phyloP scores from a whole-genome alignment of 2,329 filamentous ascomycete genomes.

The Epicoccum sorghinum region DNA sequence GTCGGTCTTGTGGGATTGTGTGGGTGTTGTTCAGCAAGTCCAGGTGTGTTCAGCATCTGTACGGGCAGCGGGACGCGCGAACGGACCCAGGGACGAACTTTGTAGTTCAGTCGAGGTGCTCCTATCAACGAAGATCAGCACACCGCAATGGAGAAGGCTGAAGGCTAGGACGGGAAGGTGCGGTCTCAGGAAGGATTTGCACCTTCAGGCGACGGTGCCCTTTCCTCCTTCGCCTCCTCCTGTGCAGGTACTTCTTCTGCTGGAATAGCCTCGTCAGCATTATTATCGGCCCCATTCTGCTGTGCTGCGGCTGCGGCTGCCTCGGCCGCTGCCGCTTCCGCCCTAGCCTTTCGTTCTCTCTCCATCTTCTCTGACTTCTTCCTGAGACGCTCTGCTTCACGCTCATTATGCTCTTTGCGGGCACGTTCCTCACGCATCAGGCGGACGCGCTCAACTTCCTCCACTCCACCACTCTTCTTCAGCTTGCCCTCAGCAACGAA shows the following conservation, averaged over 20 bases:
- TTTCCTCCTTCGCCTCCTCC: constrained; percentile 39
- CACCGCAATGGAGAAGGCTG: constrained; percentile 13
- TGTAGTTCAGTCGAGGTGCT: constrained; percentile 26
- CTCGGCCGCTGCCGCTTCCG: constrained; percentile 33
- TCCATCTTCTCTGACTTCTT: constrained; percentile 54
- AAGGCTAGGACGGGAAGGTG: constrained; percentile 7
- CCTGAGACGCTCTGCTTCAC: constrained; percentile 55
- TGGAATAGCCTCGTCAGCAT: constrained; percentile 28
- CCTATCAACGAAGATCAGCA: constrained; percentile 37
- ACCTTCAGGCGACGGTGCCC: constrained; percentile 39
- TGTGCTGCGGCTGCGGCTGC: constrained; percentile 6
- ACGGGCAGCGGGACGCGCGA: constrained; percentile 25
- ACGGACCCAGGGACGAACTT: constrained; percentile 39
- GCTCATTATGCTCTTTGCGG: constrained; percentile 72
- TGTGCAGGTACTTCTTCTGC: constrained; percentile 23
- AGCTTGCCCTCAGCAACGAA: constrained; percentile 91
- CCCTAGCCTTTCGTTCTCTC: constrained; percentile 39
- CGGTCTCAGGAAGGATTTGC: constrained; percentile 40
- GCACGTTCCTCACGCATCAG: constrained; percentile 86
- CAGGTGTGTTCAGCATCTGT: constrained; percentile 19
- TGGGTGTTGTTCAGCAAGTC: neutral
- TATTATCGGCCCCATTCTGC: constrained; percentile 31
- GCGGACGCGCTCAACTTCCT: constrained; percentile 86
- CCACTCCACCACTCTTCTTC: constrained; percentile 94
- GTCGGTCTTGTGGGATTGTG: neutral